A percentile compares a stretch with the other conserved stretches of the same genome.
These are phyloP conservation scores for Tricladium varicosporioides DNA, from an alignment of 2,329 filamentous ascomycete genomes.

Conservation along the genomic window DNA sequence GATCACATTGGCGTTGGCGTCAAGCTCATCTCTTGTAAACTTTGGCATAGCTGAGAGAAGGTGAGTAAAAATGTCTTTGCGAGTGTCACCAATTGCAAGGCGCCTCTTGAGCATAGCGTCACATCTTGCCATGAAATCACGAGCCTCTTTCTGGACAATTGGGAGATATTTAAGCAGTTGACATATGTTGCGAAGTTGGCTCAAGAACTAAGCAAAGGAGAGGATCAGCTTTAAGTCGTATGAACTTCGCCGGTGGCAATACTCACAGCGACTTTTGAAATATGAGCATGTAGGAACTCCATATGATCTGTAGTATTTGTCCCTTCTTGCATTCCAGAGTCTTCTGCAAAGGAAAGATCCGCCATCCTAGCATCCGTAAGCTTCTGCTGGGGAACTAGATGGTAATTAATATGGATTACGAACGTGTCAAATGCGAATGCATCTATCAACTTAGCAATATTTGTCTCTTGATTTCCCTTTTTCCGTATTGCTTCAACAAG, in stretches of 20 bases:
- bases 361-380: slow-evolving; percentile 11
- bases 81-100: slow-evolving; percentile 9
- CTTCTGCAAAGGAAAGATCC: slow-evolving; percentile 17
- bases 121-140: slow-evolving; percentile 9
- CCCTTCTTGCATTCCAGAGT: slow-evolving; percentile 17
- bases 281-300: slow-evolving; percentile 19
- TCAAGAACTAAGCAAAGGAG: slow-evolving; percentile 6
- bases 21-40: slow-evolving; percentile 14
- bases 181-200: slow-evolving; percentile 10
- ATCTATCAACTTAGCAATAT: slow-evolving; percentile 11
- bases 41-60: slow-evolving; percentile 10
- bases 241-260: background rate
- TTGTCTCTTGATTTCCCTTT: slow-evolving; percentile 6
- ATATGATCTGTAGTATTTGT: slow-evolving; percentile 15
- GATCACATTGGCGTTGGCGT: slow-evolving; percentile 18
- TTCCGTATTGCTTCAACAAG: slow-evolving; percentile 7
- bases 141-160: slow-evolving; percentile 7
- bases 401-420: background rate
- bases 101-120: slow-evolving; percentile 13
- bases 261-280: slow-evolving; percentile 10
- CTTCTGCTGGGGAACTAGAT: no score
- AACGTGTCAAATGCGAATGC: slow-evolving; percentile 20
- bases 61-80: slow-evolving; percentile 19
- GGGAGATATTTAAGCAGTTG: slow-evolving; percentile 14
- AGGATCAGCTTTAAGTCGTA: no score